Evolutionary conservation across 148 eudicot species (phyloP), one percentile per base, ranked within the genome.

Genomic region (Rhododendron kiyosumense): DNA sequence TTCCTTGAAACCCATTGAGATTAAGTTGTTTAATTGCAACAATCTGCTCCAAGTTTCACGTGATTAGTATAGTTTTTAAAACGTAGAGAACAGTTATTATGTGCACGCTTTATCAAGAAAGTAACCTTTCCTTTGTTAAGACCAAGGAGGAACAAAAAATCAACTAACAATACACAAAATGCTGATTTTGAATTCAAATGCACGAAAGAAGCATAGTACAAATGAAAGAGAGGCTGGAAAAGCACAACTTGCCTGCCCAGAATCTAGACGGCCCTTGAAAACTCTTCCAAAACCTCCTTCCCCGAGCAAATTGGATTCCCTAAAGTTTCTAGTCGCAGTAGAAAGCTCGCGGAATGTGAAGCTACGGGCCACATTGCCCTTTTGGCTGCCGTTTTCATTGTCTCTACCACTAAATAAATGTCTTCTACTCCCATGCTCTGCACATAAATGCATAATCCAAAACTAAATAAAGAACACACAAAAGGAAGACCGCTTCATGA

Each of bases 201-300:
- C 81, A 41, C 15, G 22, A 18, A 59, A 22, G 74, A 12, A 30
- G 51, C 18, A 24, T 24, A 15, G 48, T 3, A 38, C n/a, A 32
- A 51, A 83, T 30, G n/a, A 61, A 41, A 61, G 30, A 83, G 71
- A 67, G 81, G 32, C 7, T 45, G 57, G 79, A 59, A 77, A 83
- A n/a, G 77, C 46, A 88, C 14, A 84, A 77, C 88, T 86, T 86
- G 90, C 99, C 91, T 89, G 87, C 51, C 92, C 93, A 28, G 91
- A 89, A 15, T 90, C 95, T 6, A 95, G 87, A 17, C 88, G 89
- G 74, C 99, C 99, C 90, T 89, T 95, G 86, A 89, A 97, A 85
- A 97, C 98, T 82, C 93, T 89, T 85, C 99, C 99, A 85, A 97
- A 97, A 26, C 99, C 99, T 8, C 99, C 99, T 90, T 97, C 99